A percentile compares a stretch with the other conserved stretches of the same genome.
Evolutionary conservation across 306 rosid genomes (phyloP).

Genomic region (Cicer yamashitae): DNA sequence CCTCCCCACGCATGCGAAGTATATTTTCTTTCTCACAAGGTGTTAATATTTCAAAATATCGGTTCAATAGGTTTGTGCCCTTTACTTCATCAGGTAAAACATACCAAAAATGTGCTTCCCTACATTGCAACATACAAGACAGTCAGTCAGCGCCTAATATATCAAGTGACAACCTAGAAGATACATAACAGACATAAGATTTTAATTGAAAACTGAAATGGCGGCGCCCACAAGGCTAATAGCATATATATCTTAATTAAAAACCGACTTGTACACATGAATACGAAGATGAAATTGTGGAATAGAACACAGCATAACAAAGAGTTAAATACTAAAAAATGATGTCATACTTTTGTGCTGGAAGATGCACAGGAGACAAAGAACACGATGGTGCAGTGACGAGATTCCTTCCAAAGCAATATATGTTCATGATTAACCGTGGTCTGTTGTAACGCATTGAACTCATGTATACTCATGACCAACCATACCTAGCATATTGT

Average conservation of each 20-base stretch:
- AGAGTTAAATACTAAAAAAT: conserved; percentile 13
- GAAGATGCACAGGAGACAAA: conserved; percentile 64
- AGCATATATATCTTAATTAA: conserved; percentile 9
- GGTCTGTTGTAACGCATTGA: conserved; percentile 41
- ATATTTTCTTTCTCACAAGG: conserved; percentile 72
- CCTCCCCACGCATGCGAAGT: conserved; percentile 59
- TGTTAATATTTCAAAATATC: conserved; percentile 68
- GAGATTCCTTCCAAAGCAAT: conserved; percentile 62
- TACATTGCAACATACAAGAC: conserved; percentile 45
- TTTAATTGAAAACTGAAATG: conserved; percentile 5
- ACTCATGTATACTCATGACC: conserved; percentile 48
- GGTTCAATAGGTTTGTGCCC: conserved; percentile 59
- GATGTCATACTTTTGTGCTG: conserved; percentile 61
- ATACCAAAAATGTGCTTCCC: conserved; percentile 93
- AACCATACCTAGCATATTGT: conserved; percentile 30
- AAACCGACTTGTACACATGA: background rate
- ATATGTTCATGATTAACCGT: conserved; percentile 52
- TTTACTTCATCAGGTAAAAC: conserved; percentile 73
- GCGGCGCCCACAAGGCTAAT: conserved; percentile 4
- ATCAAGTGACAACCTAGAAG: conserved; percentile 6
- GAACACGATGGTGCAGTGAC: conserved; percentile 53
- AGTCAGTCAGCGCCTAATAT: background rate
- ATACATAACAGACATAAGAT: conserved; percentile 23
- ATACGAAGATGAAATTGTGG: background rate
- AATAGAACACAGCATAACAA: background rate